These are phyloP conservation scores for Celoporthe dispersa DNA, from an alignment of 2,329 filamentous ascomycete species.

Conservation along the genomic window DNA sequence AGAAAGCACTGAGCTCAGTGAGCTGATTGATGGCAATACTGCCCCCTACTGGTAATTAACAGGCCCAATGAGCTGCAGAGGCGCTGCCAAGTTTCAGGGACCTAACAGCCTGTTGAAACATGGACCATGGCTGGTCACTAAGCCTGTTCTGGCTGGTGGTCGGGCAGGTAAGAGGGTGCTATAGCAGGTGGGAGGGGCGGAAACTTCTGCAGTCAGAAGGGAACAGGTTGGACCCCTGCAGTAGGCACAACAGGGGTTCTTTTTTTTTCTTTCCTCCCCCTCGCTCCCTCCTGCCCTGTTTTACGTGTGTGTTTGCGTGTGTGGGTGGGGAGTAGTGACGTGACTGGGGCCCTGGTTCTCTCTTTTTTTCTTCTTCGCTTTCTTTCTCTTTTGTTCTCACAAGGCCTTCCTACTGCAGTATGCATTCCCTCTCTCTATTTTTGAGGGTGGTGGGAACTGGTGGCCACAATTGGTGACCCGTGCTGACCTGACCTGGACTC, in stretches of 20 bases:
- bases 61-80: conserved; percentile 1
- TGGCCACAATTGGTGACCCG: background rate
- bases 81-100: conserved; percentile 11
- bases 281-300: background rate
- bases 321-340: background rate
- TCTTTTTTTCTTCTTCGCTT: background rate
- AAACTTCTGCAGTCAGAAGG: background rate
- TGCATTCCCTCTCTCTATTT: background rate
- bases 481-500: background rate
- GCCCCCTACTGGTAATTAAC: background rate
- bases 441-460: background rate
- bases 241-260: background rate
- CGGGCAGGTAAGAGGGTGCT: background rate
- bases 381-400: background rate
- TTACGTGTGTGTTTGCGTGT: background rate
- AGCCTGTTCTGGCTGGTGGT: background rate
- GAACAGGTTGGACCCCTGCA: background rate
- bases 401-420: background rate
- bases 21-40: background rate
- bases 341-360: background rate
- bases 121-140: background rate
- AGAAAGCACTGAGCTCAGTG: too few relatives aligned
- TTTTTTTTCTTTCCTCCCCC: background rate
- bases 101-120: conserved; percentile 10
- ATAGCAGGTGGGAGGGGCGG: background rate